Evolutionary conservation across 2,329 filamentous ascomycete species (phyloP).

Genomic region (Verticillium dahliae): DNA sequence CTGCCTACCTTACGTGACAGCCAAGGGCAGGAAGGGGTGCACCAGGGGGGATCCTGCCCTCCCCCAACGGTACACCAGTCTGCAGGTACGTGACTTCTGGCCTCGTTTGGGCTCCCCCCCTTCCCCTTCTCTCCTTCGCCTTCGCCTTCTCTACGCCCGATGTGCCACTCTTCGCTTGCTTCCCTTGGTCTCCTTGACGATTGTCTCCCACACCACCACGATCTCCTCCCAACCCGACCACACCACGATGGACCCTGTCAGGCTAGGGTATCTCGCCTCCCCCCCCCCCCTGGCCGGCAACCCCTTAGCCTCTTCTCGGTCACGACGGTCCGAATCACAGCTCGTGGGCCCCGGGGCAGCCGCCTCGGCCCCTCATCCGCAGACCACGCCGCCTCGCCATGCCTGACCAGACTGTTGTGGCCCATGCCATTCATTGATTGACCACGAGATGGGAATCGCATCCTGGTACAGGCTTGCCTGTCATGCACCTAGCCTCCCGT

Average conservation of each 20-base stretch:
- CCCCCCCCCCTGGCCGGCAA: slow-evolving; percentile 14
- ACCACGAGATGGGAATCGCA: neutral
- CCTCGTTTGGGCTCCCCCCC: neutral
- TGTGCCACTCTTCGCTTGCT: neutral
- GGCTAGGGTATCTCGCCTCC: neutral
- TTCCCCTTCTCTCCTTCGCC: no score
- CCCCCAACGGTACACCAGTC: neutral
- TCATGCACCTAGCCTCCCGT: neutral
- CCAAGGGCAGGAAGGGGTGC: neutral
- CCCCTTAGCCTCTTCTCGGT: slow-evolving; percentile 35
- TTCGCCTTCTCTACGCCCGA: neutral
- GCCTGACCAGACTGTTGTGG: neutral
- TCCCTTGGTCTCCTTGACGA: neutral
- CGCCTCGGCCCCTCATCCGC: neutral
- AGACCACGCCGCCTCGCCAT: neutral
- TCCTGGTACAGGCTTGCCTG: neutral
- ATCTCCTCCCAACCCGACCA: neutral
- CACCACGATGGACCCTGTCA: slow-evolving; percentile 11
- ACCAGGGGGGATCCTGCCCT: neutral
- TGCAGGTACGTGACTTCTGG: neutral
- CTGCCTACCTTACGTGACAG: no score
- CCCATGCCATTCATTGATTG: neutral
- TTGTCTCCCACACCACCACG: neutral
- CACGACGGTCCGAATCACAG: slow-evolving; percentile 40
- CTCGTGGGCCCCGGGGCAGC: neutral